Base-by-base conservation (phyloP, 2,329 filamentous ascomycete genomes). In the Exserohilum rostratum region DNA sequence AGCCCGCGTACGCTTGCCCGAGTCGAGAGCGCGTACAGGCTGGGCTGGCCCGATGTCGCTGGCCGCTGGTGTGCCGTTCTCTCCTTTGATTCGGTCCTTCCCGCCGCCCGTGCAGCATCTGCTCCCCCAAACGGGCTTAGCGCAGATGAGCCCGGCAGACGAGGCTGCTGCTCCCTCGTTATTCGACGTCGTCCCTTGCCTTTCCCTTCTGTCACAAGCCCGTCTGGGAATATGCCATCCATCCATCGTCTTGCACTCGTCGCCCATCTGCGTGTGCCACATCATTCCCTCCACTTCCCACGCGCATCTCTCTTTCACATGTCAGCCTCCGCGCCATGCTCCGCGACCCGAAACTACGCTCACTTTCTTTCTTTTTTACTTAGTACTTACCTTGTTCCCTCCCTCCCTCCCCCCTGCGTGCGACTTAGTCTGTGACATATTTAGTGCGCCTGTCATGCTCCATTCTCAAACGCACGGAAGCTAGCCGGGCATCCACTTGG, bases 21-120 rank as follows among this genome's bases (percentile, higher is more conserved):
- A 25, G 22, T 25, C 22, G 22, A 25, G 22, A 25, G 22, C 22
- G 22, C 22, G 22, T 25, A 25, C 22, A 25, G n/a, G n/a, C n/a
- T n/a, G n/a, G n/a, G n/a, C n/a, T n/a, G n/a, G n/a, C n/a, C n/a
- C n/a, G n/a, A n/a, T n/a, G n/a, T n/a, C n/a, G n/a, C n/a, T n/a
- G n/a, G n/a, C 67, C 68, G 68, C 65, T 62, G 63, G 46, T 46
- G 35, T 57, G 57, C 52, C 64, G 51, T 50, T 58, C 58, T 63
- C 57, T 38, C 46, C 45, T 50, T 57, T 72, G 68, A 73, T 71
- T 72, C 66, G 69, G 58, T 66, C 65, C 55, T 58, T 65, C 57
- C 64, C 64, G 65, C 53, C 46, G 60, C 53, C 65, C 47, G 61
- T 67, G 67, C 64, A 55, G 59, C 59, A 53, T 42, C 55, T 51